Evolutionary conservation across 768 basidiomycete genomes (phyloP).

Genomic region (Boletus huronensis): DNA sequence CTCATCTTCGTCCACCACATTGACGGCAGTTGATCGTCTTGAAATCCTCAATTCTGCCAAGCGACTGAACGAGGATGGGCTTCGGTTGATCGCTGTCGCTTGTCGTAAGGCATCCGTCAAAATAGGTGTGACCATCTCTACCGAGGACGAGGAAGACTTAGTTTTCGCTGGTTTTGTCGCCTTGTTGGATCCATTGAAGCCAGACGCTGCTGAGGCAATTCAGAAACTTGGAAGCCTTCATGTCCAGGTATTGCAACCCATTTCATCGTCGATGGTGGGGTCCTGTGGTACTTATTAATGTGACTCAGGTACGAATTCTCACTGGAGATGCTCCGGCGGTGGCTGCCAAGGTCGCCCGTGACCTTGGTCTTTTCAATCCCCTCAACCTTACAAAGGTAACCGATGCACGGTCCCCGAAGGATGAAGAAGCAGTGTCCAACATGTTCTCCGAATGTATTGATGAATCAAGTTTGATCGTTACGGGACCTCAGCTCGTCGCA

Average conservation of each 20-base stretch:
- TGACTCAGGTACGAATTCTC: constrained; percentile 32
- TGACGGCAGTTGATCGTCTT: constrained; percentile 21
- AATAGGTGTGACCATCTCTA: constrained; percentile 11
- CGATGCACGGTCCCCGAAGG: constrained; percentile 15
- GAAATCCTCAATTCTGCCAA: constrained; percentile 26
- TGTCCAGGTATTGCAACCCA: constrained; percentile 25
- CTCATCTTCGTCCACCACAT: constrained; percentile 9
- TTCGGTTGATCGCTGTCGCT: constrained; percentile 31
- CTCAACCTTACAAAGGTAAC: constrained; percentile 13
- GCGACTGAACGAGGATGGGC: constrained; percentile 30
- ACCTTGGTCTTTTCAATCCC: constrained; percentile 31
- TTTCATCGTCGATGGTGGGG: not conserved
- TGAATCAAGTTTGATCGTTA: constrained; percentile 27
- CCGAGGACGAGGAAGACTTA: constrained; percentile 28
- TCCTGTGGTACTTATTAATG: constrained; percentile 5
- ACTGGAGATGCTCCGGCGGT: constrained; percentile 35
- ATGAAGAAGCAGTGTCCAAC: constrained; percentile 23
- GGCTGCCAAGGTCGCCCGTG: constrained; percentile 37
- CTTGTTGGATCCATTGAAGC: constrained; percentile 30
- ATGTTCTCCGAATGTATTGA: constrained; percentile 2
- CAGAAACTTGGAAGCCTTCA: constrained; percentile 26
- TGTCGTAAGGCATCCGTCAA: constrained; percentile 22
- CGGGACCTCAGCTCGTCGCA: constrained; percentile 26
- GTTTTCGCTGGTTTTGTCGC: constrained; percentile 31
- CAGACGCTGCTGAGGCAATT: constrained; percentile 31